Conservation (phyloP, 805 yeast genomes). For the Cyberlindnera nakhonratchasimensis region DNA sequence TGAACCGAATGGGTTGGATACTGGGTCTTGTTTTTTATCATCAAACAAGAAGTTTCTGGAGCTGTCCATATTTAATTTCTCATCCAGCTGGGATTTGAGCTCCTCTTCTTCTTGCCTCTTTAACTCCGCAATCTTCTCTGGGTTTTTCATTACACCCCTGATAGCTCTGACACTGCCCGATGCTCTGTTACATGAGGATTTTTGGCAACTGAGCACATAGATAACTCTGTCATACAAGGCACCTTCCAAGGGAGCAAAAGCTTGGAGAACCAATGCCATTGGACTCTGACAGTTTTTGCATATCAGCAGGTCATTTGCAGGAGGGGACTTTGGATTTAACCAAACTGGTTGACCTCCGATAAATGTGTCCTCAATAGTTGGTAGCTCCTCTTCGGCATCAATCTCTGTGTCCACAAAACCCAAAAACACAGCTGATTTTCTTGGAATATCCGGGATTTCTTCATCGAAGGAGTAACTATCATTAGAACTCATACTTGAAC, state of each 20-base stretch:
- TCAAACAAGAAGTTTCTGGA: constrained; percentile 37
- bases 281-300: constrained; percentile 65
- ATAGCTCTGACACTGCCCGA: constrained; percentile 72
- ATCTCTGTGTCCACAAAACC: constrained; percentile 67
- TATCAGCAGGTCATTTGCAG: constrained; percentile 46
- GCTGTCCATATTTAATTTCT: constrained; percentile 39
- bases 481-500: constrained; percentile 13
- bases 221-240: constrained; percentile 75
- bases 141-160: constrained; percentile 69
- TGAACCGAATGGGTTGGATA: constrained; percentile 19
- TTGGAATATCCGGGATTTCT: constrained; percentile 32
- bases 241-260: constrained; percentile 73
- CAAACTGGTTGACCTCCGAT: constrained; percentile 79
- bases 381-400: constrained; percentile 41
- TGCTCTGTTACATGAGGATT: constrained; percentile 60
- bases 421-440: constrained; percentile 42
- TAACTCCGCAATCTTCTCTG: constrained; percentile 39
- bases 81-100: constrained; percentile 39
- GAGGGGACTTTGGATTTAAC: constrained; percentile 59
- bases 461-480: constrained; percentile 53
- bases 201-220: constrained; percentile 74
- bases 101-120: constrained; percentile 38
- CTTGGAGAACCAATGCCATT: constrained; percentile 72
- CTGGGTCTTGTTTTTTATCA: constrained; percentile 32
- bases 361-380: constrained; percentile 62